Conservation (phyloP, 495 filamentous ascomycete species). For the Aspergillus kassunensis region DNA sequence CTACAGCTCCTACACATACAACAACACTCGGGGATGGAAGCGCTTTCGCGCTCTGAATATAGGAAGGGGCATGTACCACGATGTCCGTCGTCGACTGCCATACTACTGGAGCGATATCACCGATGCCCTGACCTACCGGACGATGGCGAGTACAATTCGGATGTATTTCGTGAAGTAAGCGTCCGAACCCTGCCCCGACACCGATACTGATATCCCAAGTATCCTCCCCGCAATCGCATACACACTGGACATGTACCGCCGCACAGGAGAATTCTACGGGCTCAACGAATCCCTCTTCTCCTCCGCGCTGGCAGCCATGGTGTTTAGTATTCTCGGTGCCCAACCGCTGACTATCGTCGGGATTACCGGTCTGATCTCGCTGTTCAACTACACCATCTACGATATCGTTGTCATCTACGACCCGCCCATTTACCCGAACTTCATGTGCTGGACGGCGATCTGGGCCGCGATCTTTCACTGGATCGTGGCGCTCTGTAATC, state of each 20-base stretch:
- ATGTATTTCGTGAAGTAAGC: slow-evolving; percentile 78
- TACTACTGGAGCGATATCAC: slow-evolving; percentile 67
- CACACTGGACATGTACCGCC: slow-evolving; percentile 69
- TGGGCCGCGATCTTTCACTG: slow-evolving; percentile 71
- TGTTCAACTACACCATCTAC: slow-evolving; percentile 76
- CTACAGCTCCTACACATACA: slow-evolving; percentile 11
- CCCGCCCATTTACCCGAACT: slow-evolving; percentile 59
- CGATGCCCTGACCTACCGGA: slow-evolving; percentile 70
- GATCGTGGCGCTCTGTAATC: slow-evolving; percentile 64
- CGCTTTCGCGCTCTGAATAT: slow-evolving; percentile 10
- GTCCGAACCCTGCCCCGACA: too few species aligned
- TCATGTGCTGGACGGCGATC: slow-evolving; percentile 73
- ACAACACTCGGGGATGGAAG: slow-evolving; percentile 16
- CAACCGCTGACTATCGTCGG: slow-evolving; percentile 78
- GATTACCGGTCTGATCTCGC: slow-evolving; percentile 71
- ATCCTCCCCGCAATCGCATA: slow-evolving; percentile 72
- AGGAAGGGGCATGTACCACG: slow-evolving; percentile 57
- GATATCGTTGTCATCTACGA: slow-evolving; percentile 61
- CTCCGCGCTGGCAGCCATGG: slow-evolving; percentile 64
- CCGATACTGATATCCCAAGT: slow-evolving; percentile 43
- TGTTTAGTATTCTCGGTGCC: slow-evolving; percentile 62
- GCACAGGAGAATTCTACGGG: slow-evolving; percentile 65
- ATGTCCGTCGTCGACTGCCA: slow-evolving; percentile 59
- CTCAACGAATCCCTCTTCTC: slow-evolving; percentile 72
- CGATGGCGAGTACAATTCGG: slow-evolving; percentile 67